These are phyloP conservation scores for Remersonia thermophila DNA, from an alignment of 2,329 filamentous ascomycete genomes.

Conservation along the genomic window DNA sequence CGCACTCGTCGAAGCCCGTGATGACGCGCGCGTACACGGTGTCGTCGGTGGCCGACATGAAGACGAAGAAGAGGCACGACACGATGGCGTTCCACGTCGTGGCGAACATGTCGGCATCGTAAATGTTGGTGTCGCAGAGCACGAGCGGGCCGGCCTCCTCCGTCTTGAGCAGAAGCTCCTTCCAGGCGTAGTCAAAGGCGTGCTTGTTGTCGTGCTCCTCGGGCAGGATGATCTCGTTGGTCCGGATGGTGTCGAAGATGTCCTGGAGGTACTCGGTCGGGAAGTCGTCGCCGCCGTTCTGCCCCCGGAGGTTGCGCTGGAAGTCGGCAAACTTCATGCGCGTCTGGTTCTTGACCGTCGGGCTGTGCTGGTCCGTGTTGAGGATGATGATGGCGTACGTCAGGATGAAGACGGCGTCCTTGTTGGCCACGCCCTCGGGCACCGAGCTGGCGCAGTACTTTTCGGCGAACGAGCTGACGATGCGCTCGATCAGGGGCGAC, in stretches of 20 bases:
- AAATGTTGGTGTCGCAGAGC: constrained; percentile 82
- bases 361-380: constrained; percentile 94
- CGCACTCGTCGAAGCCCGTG: constrained; percentile 90
- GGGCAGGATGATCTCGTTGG: constrained; percentile 88
- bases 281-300: constrained; percentile 80
- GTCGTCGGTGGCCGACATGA: constrained; percentile 97
- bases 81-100: constrained; percentile 93
- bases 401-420: constrained; percentile 79
- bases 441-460: constrained; percentile 63
- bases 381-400: constrained; percentile 96
- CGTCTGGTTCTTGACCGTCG: constrained; percentile 64
- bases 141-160: constrained; percentile 61
- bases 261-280: constrained; percentile 67
- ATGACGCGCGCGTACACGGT: constrained; percentile 88
- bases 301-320: constrained; percentile 75
- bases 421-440: constrained; percentile 65
- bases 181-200: constrained; percentile 96
- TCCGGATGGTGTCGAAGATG: constrained; percentile 85
- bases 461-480: constrained; percentile 76
- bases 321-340: constrained; percentile 83
- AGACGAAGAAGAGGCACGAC: constrained; percentile 91
- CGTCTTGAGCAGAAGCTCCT: constrained; percentile 79
- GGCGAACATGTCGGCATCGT: constrained; percentile 94
- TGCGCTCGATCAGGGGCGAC: constrained; percentile 82
- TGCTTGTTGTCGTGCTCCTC: constrained; percentile 96